A percentile compares a stretch with the other conserved stretches of the same genome.
Evolutionary conservation across 179 eudicot genomes (phyloP).

Genomic region (Patellifolia procumbens): DNA sequence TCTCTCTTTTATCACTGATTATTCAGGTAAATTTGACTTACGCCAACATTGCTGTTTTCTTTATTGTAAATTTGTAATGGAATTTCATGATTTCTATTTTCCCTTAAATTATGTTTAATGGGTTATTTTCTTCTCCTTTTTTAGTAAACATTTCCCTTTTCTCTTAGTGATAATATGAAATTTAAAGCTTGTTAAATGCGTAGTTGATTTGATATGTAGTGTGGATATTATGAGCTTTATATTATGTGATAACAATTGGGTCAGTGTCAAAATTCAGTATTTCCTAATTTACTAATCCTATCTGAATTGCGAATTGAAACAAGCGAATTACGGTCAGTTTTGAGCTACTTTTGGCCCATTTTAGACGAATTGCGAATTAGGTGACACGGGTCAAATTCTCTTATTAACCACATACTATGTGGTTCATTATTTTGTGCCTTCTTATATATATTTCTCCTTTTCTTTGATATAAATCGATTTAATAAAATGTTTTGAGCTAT

Average conservation of each 20-base stretch:
- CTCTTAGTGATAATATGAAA: not conserved
- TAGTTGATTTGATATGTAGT: not conserved
- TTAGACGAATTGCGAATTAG: too few relatives aligned
- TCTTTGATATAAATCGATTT: too few relatives aligned
- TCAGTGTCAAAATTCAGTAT: not conserved
- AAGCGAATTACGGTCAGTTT: too few relatives aligned
- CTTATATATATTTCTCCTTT: too few relatives aligned
- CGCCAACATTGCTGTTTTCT: not conserved
- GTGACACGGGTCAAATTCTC: too few relatives aligned
- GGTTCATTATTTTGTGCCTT: too few relatives aligned
- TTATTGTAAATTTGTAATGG: not conserved
- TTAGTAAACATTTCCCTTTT: not conserved
- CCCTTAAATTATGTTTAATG: not conserved
- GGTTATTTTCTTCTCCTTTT: not conserved
- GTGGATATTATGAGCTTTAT: not conserved
- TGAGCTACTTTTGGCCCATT: too few relatives aligned
- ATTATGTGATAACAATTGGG: not conserved
- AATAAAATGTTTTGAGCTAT: not conserved
- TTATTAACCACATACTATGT: too few relatives aligned
- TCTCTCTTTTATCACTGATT: not conserved
- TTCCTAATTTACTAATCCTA: not conserved
- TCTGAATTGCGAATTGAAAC: too few relatives aligned
- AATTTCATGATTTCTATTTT: not conserved
- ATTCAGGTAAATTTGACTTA: constrained; percentile 4
- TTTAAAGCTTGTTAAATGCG: too few relatives aligned